Evolutionary conservation across 805 yeast genomes (phyloP).

Genomic region (Kluyveromyces starmeri): DNA sequence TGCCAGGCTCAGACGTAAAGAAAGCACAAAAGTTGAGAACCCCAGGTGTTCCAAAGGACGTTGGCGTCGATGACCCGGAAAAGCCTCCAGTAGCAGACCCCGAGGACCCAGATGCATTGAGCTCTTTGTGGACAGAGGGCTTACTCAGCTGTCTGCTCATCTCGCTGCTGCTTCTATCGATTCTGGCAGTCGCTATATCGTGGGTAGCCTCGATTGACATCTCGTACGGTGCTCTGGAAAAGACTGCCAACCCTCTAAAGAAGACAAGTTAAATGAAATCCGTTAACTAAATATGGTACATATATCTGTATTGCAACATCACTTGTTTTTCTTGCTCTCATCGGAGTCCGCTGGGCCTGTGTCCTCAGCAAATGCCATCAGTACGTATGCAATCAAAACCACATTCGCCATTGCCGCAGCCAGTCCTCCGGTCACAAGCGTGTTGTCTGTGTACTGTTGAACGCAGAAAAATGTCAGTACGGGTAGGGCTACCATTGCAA

Average conservation of each 20-base stretch:
- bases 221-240: conserved; percentile 76
- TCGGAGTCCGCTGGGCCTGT: conserved; percentile 28
- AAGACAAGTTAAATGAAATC: conserved; percentile 17
- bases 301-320: conserved; percentile 10
- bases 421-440: conserved; percentile 67
- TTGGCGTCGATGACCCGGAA: conserved; percentile 2
- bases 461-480: conserved; percentile 50
- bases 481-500: conserved; percentile 66
- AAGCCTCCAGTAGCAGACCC: conserved; percentile 3
- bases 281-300: neutral
- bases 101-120: conserved; percentile 17
- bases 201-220: conserved; percentile 70
- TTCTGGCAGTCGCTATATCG: conserved; percentile 53
- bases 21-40: neutral
- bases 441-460: conserved; percentile 38
- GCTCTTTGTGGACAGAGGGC: conserved; percentile 40
- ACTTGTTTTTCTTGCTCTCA: conserved; percentile 32
- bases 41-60: neutral
- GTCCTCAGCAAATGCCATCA: conserved; percentile 68
- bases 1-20: conserved; percentile 1
- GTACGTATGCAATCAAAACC: conserved; percentile 63
- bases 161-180: conserved; percentile 45
- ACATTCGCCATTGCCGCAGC: conserved; percentile 71
- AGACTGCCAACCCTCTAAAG: conserved; percentile 30
- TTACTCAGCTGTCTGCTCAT: conserved; percentile 69